Evolutionary conservation across 305 asterid species (phyloP), one percentile per base, ranked within the genome.

Genomic region (Ruellia speciosa): DNA sequence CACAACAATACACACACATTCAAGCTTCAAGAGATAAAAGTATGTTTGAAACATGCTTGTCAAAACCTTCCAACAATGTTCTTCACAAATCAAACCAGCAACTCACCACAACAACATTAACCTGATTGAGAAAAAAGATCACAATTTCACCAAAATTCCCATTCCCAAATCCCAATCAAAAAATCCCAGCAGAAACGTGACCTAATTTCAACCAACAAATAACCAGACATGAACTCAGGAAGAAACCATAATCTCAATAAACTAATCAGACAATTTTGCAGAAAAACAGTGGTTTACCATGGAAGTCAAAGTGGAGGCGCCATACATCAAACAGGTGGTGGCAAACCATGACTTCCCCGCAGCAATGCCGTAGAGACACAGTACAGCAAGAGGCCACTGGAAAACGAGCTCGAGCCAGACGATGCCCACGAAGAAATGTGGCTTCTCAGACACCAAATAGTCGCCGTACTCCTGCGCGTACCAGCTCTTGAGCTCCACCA

Each of bases 241-340:
- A 24, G 31, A 24, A 24, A 24, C 3, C 31, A 24, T 1, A 24
- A 24, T 24, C 4, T 24, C 3, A 43, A 3, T 11, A 12, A 58
- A 52, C 18, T n/a, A 37, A 14, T 9, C 2, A 9, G 13, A 49
- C 18, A 6, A 24, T 2, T 53, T 17, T 15, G 45, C 39, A 11
- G 19, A 17, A 20, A 41, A 13, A 3, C 6, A 14, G 4, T 55
- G 9, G 12, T 39, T 59, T 75, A 92, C 99, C 97, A 86, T 73
- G 58, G 83, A 34, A 54, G 92, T 78, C 49, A 83, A 57, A 70
- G 79, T 46, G 64, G 94, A 86, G 50, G 62, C 81, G 52, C 99
- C 99, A 73, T 76, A 88, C 17, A 88, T 53, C 90, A 92, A 81
- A 73, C 89, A 88, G 70, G 94, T 75, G 72, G 95, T 84, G 77